Conservation (phyloP, 768 basidiomycete species). For the Termitomyces sp. region DNA sequence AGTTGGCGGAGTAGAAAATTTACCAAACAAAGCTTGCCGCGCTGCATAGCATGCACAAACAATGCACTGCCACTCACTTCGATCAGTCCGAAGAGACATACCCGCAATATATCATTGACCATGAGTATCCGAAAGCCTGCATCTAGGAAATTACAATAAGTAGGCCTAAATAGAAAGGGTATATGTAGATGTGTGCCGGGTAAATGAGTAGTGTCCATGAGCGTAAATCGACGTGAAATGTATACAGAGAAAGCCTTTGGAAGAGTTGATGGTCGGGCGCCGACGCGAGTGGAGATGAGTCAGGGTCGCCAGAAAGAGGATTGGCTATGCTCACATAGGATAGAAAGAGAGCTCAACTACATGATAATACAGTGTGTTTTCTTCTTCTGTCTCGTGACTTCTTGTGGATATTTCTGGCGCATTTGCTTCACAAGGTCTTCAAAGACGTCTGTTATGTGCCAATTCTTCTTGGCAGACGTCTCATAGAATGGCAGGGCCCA, state of each 20-base stretch:
- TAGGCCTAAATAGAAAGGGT: constrained; percentile 11
- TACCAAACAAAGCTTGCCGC: constrained; percentile 13
- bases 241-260: neutral
- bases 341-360: constrained; percentile 20
- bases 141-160: constrained; percentile 11
- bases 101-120: constrained; percentile 2
- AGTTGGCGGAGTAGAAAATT: constrained; percentile 16
- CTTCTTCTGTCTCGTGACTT: constrained; percentile 13
- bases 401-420: constrained; percentile 56
- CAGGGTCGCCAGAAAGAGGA: neutral
- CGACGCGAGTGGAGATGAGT: neutral
- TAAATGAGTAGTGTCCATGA: constrained; percentile 14
- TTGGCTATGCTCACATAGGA: constrained; percentile 3
- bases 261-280: neutral
- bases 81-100: neutral
- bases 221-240: constrained; percentile 7
- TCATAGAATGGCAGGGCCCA: constrained; percentile 82
- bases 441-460: constrained; percentile 76
- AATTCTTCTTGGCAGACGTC: constrained; percentile 83
- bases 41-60: constrained; percentile 19
- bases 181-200: constrained; percentile 15
- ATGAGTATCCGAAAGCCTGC: constrained; percentile 2
- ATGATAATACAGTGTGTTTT: constrained; percentile 31
- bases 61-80: constrained; percentile 16
- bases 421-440: constrained; percentile 73